Evolutionary conservation across 257 asterid species (phyloP), one percentile per base, ranked within the genome.

Genomic region (Knoxia roxburghii): DNA sequence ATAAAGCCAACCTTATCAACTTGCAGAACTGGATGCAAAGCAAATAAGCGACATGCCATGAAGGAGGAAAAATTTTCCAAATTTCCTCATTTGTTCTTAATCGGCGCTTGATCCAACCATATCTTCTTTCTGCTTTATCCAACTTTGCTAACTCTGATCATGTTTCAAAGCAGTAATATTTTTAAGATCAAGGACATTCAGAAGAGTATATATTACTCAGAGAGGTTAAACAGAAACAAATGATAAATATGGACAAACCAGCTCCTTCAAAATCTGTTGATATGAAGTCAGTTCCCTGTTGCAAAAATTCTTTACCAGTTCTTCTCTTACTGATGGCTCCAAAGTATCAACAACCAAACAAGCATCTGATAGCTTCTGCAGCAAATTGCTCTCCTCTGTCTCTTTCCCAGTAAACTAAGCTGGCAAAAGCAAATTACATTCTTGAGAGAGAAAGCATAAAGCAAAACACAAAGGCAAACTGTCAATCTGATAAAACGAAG

Each of bases 311-410:
- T 92, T 92, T n/a, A 92, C 97, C 68, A 92, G 77, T 71, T 92
- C 98, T 78, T 92, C 98, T 79, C 98, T 86, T 45, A 92, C 98
- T 60, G 98, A 92, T 80, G 98, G 97, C 83, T 92, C 98, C 78
- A 92, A 79, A 70, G 98, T 95, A 87, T 92, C 98, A 73, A 92
- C 98, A 60, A 92, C 98, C 79, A 89, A 84, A 82, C 97, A 89
- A 59, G 98, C 96, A 65, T 92, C 97, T 72, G 98, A 89, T 69
- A 92, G 79, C 79, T 86, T 97, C 88, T 87, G 97, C 61, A 92
- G 85, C 76, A 87, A 82, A 81, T 87, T 88, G 78, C 79, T 82
- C 72, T 92, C 97, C 69, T 92, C 96, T 5, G 87, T 79, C 86
- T 92, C 98, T 83, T 90, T 92, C 66, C 98, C 97, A 70, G 95